Percentiles rank a stretch among this genome's conserved stretches.
Conservation (phyloP, 164 flowering plant species). For the Berberis thunbergii region DNA sequence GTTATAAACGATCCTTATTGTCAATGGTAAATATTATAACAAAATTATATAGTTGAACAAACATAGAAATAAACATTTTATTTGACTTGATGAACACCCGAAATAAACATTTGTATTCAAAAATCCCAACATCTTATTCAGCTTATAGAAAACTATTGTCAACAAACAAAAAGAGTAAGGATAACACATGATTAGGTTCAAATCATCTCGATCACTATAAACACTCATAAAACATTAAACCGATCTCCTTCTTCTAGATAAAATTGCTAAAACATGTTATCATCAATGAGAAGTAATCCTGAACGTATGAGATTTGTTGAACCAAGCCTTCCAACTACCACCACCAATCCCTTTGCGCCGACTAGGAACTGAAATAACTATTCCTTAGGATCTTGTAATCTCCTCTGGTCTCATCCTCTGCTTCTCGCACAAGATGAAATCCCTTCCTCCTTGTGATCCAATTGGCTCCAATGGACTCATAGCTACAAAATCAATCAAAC, state of each 20-base stretch:
- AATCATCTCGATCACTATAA: too few relatives aligned
- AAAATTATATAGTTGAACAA: too few relatives aligned
- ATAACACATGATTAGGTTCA: too few relatives aligned
- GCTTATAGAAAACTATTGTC: too few relatives aligned
- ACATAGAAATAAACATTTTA: too few relatives aligned
- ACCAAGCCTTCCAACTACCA: slow-evolving; percentile 43
- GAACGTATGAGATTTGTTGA: slow-evolving; percentile 28
- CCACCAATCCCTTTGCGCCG: slow-evolving; percentile 3
- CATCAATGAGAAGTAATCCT: slow-evolving; percentile 31
- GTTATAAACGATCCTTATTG: too few relatives aligned
- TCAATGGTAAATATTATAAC: too few relatives aligned
- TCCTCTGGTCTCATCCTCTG: slow-evolving; percentile 11
- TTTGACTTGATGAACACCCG: too few relatives aligned
- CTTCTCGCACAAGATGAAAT: slow-evolving; percentile 64
- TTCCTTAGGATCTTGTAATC: slow-evolving; percentile 7
- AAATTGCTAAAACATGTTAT: too few relatives aligned
- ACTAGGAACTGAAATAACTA: not conserved
- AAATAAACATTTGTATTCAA: too few relatives aligned
- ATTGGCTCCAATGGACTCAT: slow-evolving; percentile 49
- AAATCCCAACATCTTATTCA: too few relatives aligned
- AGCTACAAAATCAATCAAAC: slow-evolving; percentile 27
- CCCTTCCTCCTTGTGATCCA: slow-evolving; percentile 50
- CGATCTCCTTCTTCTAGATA: not conserved
- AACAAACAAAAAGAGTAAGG: too few relatives aligned
- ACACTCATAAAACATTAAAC: not conserved